These are phyloP conservation scores for Syncephalis plumigaleata DNA, from an alignment of 371 early-diverging fungal species.

Conservation along the genomic window DNA sequence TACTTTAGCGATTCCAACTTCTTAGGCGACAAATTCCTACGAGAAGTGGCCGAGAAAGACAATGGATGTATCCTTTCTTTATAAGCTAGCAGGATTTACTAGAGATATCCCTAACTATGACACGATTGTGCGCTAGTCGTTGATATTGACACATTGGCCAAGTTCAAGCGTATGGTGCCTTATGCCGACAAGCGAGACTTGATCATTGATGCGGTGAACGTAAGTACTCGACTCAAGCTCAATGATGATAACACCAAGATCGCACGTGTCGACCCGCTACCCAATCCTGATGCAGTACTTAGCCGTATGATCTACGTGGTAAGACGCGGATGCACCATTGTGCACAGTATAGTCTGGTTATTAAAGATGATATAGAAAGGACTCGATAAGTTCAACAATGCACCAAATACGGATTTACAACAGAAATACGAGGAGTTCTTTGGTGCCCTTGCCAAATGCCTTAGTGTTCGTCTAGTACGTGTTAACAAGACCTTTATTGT, in stretches of 20 bases:
- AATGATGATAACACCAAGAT: slow-evolving; percentile 34
- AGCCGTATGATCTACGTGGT: slow-evolving; percentile 37
- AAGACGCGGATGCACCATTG: too few relatives aligned
- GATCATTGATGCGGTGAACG: slow-evolving; percentile 34
- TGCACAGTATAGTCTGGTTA: background rate
- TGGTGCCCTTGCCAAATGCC: slow-evolving; percentile 22
- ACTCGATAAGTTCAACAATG: slow-evolving; percentile 37
- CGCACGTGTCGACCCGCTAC: slow-evolving; percentile 25
- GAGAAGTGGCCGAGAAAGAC: slow-evolving; percentile 25
- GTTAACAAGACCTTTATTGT: slow-evolving; percentile 13
- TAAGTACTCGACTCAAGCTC: slow-evolving; percentile 28
- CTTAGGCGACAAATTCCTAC: slow-evolving; percentile 48
- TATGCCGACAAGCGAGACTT: slow-evolving; percentile 23
- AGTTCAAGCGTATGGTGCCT: slow-evolving; percentile 51
- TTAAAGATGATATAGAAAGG: background rate
- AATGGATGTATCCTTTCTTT: slow-evolving; percentile 28
- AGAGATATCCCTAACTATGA: background rate
- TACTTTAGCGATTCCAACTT: slow-evolving; percentile 67
- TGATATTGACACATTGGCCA: slow-evolving; percentile 27
- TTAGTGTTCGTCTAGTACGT: slow-evolving; percentile 41
- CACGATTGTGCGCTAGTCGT: slow-evolving; percentile 18
- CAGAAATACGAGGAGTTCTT: slow-evolving; percentile 39
- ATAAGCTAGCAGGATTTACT: background rate
- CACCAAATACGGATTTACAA: slow-evolving; percentile 25
- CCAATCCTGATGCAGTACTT: slow-evolving; percentile 19